These are phyloP conservation scores for Anthostomella pinea DNA, from an alignment of 2,329 filamentous ascomycete genomes.

Conservation along the genomic window DNA sequence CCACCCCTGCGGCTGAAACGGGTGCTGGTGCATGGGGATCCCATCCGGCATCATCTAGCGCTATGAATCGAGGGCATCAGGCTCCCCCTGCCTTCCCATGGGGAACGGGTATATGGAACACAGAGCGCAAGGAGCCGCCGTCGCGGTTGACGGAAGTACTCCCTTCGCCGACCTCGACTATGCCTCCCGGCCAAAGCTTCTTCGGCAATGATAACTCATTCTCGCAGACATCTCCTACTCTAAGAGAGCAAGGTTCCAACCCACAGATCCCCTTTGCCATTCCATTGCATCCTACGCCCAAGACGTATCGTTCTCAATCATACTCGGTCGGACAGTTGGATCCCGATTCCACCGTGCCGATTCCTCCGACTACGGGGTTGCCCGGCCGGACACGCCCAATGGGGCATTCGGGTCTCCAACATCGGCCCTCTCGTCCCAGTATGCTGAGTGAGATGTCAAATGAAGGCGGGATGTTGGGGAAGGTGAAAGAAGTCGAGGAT, in stretches of 20 bases:
- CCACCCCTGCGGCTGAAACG: conserved; percentile 70
- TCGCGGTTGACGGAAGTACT: conserved; percentile 71
- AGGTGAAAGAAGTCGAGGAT: conserved; percentile 68
- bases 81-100: conserved; percentile 59
- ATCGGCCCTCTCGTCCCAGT: conserved; percentile 76
- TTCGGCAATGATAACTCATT: conserved; percentile 45
- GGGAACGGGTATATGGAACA: conserved; percentile 82
- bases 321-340: conserved; percentile 94
- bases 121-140: conserved; percentile 73
- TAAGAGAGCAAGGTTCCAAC: conserved; percentile 52
- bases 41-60: conserved; percentile 46
- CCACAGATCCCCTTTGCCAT: conserved; percentile 81
- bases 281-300: conserved; percentile 83
- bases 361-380: conserved; percentile 48
- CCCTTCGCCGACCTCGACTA: conserved; percentile 68
- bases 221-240: conserved; percentile 49
- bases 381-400: conserved; percentile 49
- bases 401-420: conserved; percentile 69
- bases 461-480: conserved; percentile 60
- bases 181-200: conserved; percentile 44
- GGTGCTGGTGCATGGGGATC: conserved; percentile 52
- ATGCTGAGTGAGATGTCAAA: conserved; percentile 71
- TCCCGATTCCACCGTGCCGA: conserved; percentile 51
- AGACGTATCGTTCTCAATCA: conserved; percentile 92
- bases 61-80: conserved; percentile 47